phyloP scores from a whole-genome alignment of 176 grass and related monocot species.

The Miscanthus lutarioriparius region DNA sequence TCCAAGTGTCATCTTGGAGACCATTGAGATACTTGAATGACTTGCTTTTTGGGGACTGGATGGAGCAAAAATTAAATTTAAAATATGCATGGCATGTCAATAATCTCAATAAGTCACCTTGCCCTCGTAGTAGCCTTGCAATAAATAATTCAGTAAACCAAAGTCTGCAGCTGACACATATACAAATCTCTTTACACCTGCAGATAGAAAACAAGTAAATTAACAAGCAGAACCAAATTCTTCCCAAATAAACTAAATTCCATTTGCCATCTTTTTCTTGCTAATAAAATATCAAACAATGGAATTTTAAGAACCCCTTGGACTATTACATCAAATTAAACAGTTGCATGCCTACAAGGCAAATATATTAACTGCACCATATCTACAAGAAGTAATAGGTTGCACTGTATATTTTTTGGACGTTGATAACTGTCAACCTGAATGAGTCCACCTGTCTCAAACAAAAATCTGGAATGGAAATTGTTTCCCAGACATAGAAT shows the following conservation, averaged over 20 bases:
- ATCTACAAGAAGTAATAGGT: slow-evolving; percentile 25
- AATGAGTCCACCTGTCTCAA: neutral
- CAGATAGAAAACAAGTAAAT: slow-evolving; percentile 30
- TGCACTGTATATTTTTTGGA: neutral
- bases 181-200: slow-evolving; percentile 94
- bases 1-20: neutral
- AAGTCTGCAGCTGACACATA: slow-evolving; percentile 96
- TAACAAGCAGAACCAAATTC: neutral
- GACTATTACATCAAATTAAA: neutral
- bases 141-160: slow-evolving; percentile 71
- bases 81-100: neutral
- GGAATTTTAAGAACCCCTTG: neutral
- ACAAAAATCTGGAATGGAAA: neutral
- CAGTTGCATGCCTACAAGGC: neutral
- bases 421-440: neutral
- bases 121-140: slow-evolving; percentile 90
- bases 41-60: neutral
- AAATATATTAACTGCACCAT: slow-evolving; percentile 21
- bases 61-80: neutral
- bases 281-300: neutral
- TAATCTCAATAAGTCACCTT: slow-evolving; percentile 53
- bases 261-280: neutral
- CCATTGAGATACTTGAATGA: neutral
- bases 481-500: neutral
- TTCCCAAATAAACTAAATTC: neutral